Base-by-base conservation (phyloP, 345 rosid genomes). In the Ceriops tagal region DNA sequence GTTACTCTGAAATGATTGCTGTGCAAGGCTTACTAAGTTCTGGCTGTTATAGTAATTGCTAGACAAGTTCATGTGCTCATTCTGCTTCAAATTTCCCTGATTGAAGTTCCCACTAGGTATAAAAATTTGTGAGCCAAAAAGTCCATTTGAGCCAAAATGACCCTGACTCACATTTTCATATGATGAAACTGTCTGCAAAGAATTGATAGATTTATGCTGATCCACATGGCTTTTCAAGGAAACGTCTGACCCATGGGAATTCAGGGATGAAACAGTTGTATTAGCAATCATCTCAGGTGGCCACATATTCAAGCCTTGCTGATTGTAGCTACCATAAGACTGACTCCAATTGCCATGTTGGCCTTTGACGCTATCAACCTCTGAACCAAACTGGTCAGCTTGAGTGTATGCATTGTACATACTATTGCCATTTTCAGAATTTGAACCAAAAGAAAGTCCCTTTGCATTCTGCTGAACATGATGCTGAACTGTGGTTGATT, bases 391-490 rank as follows among this genome's bases (percentile, higher is more conserved):
- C 67, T 71, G 85, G 70, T 85, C 82, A 63, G 71, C 71, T 60
- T 72, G 85, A 66, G 77, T 74, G 63, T 75, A 77, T 70, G 79
- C 81, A 80, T 77, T 52, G 72, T 82, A 80, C n/a, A 70, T 49
- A 70, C 71, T 67, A 55, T 68, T 76, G 70, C 73, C 75, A 69
- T 75, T 84, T 61, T 66, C 79, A 22, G 74, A 65, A 79, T 74
- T 66, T 27, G 66, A 61, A 81, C 60, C 86, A 43, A 64, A 60
- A 73, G 78, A 73, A 58, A 76, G 62, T 30, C 86, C 96, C 77
- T 83, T 88, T 74, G 88, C 92, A 78, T 67, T 80, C 61, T 81
- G 90, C 69, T 82, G 86, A 68, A 74, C 83, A 75, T 73, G 74
- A 71, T 81, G 69, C 73, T 83, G 85, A 72, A 60, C 73, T 11